Evolutionary conservation across 1,284 basidiomycete species (phyloP).

Genomic region (Stygiomarasmius scandens): DNA sequence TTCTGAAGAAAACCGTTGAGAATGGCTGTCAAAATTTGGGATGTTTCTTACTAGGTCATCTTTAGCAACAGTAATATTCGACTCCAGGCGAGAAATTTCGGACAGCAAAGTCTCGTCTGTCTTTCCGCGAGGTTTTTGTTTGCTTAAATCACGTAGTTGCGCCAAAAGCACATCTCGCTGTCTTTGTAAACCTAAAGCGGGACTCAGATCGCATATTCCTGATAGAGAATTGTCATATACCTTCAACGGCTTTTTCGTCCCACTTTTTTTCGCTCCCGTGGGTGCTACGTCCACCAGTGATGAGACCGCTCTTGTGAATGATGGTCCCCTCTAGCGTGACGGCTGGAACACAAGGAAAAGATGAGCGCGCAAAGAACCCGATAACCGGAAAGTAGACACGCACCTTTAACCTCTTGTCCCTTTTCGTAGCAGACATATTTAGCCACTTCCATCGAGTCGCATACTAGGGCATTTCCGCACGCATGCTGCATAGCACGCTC

Average conservation of each 20-base stretch:
- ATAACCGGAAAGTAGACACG: constrained; percentile 21
- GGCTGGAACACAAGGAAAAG: no score
- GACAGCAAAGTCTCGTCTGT: constrained; percentile 81
- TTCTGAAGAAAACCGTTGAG: constrained; percentile 38
- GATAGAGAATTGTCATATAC: constrained; percentile 38
- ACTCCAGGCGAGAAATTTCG: constrained; percentile 81
- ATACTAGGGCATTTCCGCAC: constrained; percentile 93
- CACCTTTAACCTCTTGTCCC: constrained; percentile 94
- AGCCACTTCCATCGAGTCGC: constrained; percentile 93
- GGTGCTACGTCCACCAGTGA: constrained; percentile 91
- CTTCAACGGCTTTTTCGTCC: constrained; percentile 92
- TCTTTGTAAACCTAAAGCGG: constrained; percentile 63
- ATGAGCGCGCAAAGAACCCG: no score
- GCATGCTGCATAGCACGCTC: constrained; percentile 96
- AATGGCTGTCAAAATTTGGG: neutral
- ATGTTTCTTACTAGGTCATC: constrained; percentile 77
- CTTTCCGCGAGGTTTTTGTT: constrained; percentile 80
- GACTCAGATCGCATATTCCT: neutral
- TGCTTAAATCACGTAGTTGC: constrained; percentile 83
- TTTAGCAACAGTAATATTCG: constrained; percentile 67
- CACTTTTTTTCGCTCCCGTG: constrained; percentile 79
- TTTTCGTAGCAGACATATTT: constrained; percentile 91
- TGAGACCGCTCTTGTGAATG: constrained; percentile 96
- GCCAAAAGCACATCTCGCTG: constrained; percentile 74
- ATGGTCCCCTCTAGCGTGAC: constrained; percentile 97